Evolutionary conservation across 768 basidiomycete genomes (phyloP), one percentile per base, ranked within the genome.

Genomic region (Amanita pseudoporphyria): DNA sequence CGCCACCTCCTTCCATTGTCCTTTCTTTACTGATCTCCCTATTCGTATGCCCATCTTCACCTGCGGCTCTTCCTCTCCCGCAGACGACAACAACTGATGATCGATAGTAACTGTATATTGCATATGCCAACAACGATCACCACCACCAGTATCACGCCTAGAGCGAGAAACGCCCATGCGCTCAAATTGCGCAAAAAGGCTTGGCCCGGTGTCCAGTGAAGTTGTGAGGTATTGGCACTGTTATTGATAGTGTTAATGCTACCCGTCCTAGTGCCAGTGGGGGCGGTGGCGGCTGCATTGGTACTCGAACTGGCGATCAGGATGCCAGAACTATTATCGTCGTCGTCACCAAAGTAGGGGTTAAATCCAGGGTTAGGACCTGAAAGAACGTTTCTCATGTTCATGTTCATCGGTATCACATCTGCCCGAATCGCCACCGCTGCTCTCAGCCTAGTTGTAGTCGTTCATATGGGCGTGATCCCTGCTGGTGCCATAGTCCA

Each of bases 91-190:
- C 46, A 28, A 36, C 26, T 3, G 49, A 16, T 7, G 40, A 32
- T 1, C 32, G 30, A 16, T 42, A 50, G 22, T 40, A 50, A 28
- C 28, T 33, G n/a, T 42, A 50, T 5, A 43, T 6, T 1, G 22
- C 39, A 22, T 50, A 37, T 5, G 30, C 36, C 31, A 36, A 43
- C 49, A 2, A 33, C 19, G 10, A 24, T 16, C 10, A 35, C 21
- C 10, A 33, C 31, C 6, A 50, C 1, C 9, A 43, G 12, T 28
- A 50, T 50, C 13, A 50, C 14, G 12, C 12, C 49, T 5, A 50
- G 19, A 2, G 49, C 39, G 22, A 50, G 10, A 32, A 35, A 50
- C 6, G 38, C 40, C 49, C 49, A 50, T 9, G 43, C 31, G 24
- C 49, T 43, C 30, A 42, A 24, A 10, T 43, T 40, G 22, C 40